Percentiles rank a stretch among this genome's conserved stretches.
Conservation (phyloP, 1,284 basidiomycete species). For the Chalciporus piperatoides region DNA sequence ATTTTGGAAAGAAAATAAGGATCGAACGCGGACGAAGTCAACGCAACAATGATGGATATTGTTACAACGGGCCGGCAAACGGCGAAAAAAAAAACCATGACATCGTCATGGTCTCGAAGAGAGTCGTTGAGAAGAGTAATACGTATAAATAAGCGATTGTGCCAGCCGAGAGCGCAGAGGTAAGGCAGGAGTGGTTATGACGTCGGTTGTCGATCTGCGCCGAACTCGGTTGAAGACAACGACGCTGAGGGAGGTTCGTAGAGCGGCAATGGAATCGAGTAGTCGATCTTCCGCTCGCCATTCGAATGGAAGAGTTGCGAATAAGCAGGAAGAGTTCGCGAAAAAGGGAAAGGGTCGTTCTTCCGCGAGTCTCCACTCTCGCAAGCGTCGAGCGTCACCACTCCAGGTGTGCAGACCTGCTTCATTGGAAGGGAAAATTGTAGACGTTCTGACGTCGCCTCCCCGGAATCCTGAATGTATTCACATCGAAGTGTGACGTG, state of each 20-base stretch:
- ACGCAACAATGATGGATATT: conserved; percentile 1
- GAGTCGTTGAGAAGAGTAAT: background rate
- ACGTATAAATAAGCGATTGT: background rate
- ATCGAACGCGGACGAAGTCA: conserved; percentile 11
- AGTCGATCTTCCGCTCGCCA: conserved; percentile 67
- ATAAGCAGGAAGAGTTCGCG: conserved; percentile 61
- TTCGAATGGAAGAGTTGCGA: conserved; percentile 70
- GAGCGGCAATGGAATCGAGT: conserved; percentile 59
- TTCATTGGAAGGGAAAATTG: conserved; percentile 51
- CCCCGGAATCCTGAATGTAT: conserved; percentile 43
- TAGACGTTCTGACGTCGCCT: conserved; percentile 35
- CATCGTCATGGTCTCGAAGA: background rate
- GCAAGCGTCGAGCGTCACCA: conserved; percentile 20
- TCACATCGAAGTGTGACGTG: conserved; percentile 50
- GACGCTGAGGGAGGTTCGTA: conserved; percentile 41
- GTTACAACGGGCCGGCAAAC: background rate
- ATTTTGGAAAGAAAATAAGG: conserved; percentile 2
- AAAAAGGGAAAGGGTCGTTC: conserved; percentile 28
- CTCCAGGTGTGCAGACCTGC: conserved; percentile 40
- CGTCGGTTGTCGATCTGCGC: conserved; percentile 7
- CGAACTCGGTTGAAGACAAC: conserved; percentile 4
- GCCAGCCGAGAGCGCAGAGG: background rate
- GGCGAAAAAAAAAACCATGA: background rate
- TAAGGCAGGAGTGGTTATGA: conserved; percentile 3
- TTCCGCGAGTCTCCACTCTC: conserved; percentile 20